Evolutionary conservation across 2,329 filamentous ascomycete genomes (phyloP).

Genomic region (Leptosphaerulina australis): DNA sequence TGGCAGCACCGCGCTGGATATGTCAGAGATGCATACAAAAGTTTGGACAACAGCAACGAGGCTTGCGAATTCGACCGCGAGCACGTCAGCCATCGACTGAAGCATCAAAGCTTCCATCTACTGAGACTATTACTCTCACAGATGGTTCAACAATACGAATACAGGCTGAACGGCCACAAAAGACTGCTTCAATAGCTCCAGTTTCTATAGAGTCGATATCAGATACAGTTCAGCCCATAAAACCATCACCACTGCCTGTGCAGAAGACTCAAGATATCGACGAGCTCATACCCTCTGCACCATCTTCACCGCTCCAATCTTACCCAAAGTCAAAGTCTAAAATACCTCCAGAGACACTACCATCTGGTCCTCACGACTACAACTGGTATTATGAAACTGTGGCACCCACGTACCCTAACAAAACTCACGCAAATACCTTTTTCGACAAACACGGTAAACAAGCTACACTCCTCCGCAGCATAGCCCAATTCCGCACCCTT

Average conservation of each 20-base stretch:
- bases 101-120: neutral
- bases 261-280: neutral
- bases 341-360: constrained; percentile 12
- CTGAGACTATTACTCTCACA: constrained; percentile 13
- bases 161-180: constrained; percentile 1
- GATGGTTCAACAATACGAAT: constrained; percentile 13
- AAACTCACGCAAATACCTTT: constrained; percentile 51
- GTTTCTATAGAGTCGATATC: neutral
- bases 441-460: constrained; percentile 50
- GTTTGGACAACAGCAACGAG: constrained; percentile 1
- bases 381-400: constrained; percentile 46
- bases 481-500: constrained; percentile 65
- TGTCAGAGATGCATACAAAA: constrained; percentile 1
- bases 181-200: neutral
- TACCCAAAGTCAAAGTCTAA: constrained; percentile 1
- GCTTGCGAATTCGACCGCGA: constrained; percentile 7
- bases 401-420: constrained; percentile 42
- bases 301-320: constrained; percentile 19
- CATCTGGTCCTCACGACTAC: constrained; percentile 21
- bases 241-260: neutral
- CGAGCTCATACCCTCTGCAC: constrained; percentile 23
- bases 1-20: constrained; percentile 3
- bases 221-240: neutral
- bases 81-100: constrained; percentile 2
- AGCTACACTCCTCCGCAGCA: constrained; percentile 64